Evolutionary conservation across 75 land plant genomes (phyloP).

Genomic region (Sequoia sempervirens): DNA sequence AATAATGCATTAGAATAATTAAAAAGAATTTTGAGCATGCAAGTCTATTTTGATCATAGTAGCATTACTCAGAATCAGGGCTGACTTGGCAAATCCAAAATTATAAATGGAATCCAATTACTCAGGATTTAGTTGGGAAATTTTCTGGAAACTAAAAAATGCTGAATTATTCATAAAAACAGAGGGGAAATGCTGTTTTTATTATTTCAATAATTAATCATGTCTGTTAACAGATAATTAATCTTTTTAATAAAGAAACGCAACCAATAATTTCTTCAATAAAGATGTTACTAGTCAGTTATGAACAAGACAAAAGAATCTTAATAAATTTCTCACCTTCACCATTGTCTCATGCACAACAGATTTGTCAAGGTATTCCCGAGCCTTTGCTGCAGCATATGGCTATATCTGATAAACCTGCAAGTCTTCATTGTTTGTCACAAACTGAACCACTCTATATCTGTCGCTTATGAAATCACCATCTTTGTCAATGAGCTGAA

Average conservation of each 20-base stretch:
- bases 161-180: too few relatives aligned
- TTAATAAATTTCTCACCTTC: slow-evolving; percentile 47
- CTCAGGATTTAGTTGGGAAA: too few relatives aligned
- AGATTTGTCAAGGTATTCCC: slow-evolving; percentile 92
- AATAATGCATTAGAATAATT: too few relatives aligned
- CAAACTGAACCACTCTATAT: slow-evolving; percentile 98
- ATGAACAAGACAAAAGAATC: neutral
- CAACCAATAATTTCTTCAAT: neutral
- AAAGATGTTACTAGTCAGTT: neutral
- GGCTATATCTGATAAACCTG: slow-evolving; percentile 80
- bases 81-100: too few relatives aligned
- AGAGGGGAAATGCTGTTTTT: too few relatives aligned
- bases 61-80: too few relatives aligned
- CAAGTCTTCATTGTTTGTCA: slow-evolving; percentile 98
- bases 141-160: too few relatives aligned
- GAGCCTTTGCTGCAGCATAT: slow-evolving; percentile 95
- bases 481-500: slow-evolving; percentile 98
- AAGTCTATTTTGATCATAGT: too few relatives aligned
- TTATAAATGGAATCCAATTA: too few relatives aligned
- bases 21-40: too few relatives aligned
- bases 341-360: slow-evolving; percentile 99
- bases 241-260: neutral
- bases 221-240: neutral
- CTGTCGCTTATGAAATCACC: slow-evolving; percentile 99
- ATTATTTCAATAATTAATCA: too few relatives aligned